These are phyloP conservation scores for Acer saccharum DNA, from an alignment of 345 rosid genomes.

Conservation along the genomic window DNA sequence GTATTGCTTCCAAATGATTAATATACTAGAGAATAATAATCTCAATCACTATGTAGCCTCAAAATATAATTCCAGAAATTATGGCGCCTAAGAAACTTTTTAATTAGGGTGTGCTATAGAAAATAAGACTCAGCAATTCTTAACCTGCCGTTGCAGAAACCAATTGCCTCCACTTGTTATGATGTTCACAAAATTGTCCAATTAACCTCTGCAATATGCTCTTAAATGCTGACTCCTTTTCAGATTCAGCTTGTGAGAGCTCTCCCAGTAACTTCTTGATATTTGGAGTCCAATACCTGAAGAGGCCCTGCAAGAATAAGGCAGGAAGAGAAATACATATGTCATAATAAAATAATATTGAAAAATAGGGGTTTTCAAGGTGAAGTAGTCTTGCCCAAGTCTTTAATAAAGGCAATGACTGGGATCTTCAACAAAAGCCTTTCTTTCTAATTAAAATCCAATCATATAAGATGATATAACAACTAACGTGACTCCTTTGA, in stretches of 20 bases:
- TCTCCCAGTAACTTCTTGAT: slow-evolving; percentile 69
- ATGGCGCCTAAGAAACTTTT: neutral
- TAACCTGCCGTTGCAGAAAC: slow-evolving; percentile 80
- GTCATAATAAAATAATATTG: neutral
- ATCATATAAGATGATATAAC: neutral
- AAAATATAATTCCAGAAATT: neutral
- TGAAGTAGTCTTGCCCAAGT: slow-evolving; percentile 4
- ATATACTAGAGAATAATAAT: neutral
- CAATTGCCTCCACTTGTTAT: slow-evolving; percentile 75
- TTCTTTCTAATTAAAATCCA: slow-evolving; percentile 6
- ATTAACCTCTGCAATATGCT: slow-evolving; percentile 79
- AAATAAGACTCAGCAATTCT: neutral
- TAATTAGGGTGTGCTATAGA: neutral
- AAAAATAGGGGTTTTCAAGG: neutral
- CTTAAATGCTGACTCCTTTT: slow-evolving; percentile 74
- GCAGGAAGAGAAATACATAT: slow-evolving; percentile 5
- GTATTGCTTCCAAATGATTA: neutral
- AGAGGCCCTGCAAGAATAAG: slow-evolving; percentile 65
- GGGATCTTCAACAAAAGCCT: slow-evolving; percentile 12
- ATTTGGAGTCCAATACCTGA: slow-evolving; percentile 86
- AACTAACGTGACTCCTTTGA: neutral
- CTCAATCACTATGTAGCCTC: neutral
- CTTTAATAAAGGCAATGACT: slow-evolving; percentile 5
- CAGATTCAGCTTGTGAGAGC: slow-evolving; percentile 81
- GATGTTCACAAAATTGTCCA: slow-evolving; percentile 72